Evolutionary conservation across 306 rosid species (phyloP), one percentile per base, ranked within the genome.

Genomic region (Fragaria iinumae): DNA sequence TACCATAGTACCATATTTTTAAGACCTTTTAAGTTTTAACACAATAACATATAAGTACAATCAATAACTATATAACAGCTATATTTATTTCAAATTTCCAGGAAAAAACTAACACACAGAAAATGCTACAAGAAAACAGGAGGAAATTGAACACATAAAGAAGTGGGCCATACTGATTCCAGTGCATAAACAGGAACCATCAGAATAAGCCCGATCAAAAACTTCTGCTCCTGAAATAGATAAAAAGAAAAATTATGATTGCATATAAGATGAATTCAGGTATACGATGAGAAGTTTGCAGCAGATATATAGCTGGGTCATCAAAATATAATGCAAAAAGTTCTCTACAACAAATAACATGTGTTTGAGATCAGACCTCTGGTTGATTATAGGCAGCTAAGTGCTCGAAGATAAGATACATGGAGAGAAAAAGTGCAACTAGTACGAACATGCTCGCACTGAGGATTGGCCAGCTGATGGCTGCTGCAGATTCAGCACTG

Each of bases 121-220:
- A 67, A 62, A 71, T 71, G 23, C 21, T 27, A 77, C 76, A 44
- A 11, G 45, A 73, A 73, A 67, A 25, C 4, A 53, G 32, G 48
- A 67, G 34, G 27, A 13, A 69, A 73, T 11, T 4, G 36, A 76
- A 50, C 32, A 80, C 62, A 72, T 47, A 32, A 75, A 53, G 50
- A 55, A 74, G 53, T 9, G 8, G 27, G 38, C 32, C 96, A 55
- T 87, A 95, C 99, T 87, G 99, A 95, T 91, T 95, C 99, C 79
- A 95, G 79, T 23, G 98, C 88, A 88, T 92, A 95, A 79, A 95
- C 99, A 86, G 99, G 99, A 87, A 95, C 96, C 99, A 95, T 92
- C 79, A 95, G 80, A 81, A 95, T 88, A 74, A 95, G 92, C 76
- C 99, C 99, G 77, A 95, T 89, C 86, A 95, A 86, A 89, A 95